These are phyloP conservation scores for Metschnikowia cerradonensis DNA, from an alignment of 805 yeast species.

Conservation along the genomic window DNA sequence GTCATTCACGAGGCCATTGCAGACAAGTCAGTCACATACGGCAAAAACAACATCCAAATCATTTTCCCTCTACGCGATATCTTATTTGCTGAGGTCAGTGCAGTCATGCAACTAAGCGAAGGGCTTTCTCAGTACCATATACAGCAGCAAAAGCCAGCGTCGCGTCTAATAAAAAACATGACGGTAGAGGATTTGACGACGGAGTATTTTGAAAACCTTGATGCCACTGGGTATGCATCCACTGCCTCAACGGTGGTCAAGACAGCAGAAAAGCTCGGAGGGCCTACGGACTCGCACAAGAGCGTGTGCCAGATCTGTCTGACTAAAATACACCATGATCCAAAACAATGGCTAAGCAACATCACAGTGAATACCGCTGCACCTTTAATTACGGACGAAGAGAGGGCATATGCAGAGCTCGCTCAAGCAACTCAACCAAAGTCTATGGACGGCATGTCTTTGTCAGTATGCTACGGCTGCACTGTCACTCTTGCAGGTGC, in stretches of 20 bases:
- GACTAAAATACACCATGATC: slow-evolving; percentile 48
- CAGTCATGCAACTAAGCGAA: slow-evolving; percentile 44
- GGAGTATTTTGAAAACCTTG: slow-evolving; percentile 68
- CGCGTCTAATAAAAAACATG: slow-evolving; percentile 59
- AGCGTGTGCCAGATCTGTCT: slow-evolving; percentile 56
- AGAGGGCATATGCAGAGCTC: slow-evolving; percentile 28
- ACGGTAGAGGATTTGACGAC: slow-evolving; percentile 77
- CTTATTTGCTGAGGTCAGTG: slow-evolving; percentile 60
- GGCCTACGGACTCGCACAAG: slow-evolving; percentile 33
- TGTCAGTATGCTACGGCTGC: slow-evolving; percentile 75
- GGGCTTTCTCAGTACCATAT: slow-evolving; percentile 30
- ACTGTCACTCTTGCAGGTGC: slow-evolving; percentile 53
- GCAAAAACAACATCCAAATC: slow-evolving; percentile 36
- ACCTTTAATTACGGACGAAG: slow-evolving; percentile 40
- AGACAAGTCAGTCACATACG: slow-evolving; percentile 33
- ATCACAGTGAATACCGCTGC: slow-evolving; percentile 62
- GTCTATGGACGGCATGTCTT: slow-evolving; percentile 10
- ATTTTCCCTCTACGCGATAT: slow-evolving; percentile 76
- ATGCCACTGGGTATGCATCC: slow-evolving; percentile 71
- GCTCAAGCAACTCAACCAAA: slow-evolving; percentile 8
- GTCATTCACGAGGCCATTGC: slow-evolving; percentile 51
- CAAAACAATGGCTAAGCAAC: slow-evolving; percentile 61
- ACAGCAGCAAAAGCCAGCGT: slow-evolving; percentile 15
- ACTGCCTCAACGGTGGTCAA: slow-evolving; percentile 89
- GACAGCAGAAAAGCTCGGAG: slow-evolving; percentile 73